These are phyloP conservation scores for Trichoderma pleuroti DNA, from an alignment of 2,329 filamentous ascomycete species.

Conservation along the genomic window DNA sequence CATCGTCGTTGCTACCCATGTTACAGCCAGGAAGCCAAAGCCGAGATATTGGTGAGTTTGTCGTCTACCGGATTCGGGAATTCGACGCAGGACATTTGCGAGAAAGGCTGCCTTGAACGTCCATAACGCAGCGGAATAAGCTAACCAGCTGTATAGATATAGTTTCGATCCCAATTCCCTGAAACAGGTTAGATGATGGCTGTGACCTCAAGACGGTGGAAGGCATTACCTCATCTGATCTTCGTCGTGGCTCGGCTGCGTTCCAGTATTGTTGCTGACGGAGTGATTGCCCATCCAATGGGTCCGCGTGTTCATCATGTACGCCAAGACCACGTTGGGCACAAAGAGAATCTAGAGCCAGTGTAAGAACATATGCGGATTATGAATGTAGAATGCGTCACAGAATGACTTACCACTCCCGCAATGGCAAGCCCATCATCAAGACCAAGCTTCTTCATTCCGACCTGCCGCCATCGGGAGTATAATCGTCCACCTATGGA, in stretches of 20 bases:
- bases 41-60: not conserved
- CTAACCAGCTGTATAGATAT: constrained; percentile 17
- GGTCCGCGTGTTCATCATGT: not conserved
- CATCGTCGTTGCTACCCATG: constrained; percentile 7
- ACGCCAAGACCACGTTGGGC: constrained; percentile 5
- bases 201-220: rapidly evolving
- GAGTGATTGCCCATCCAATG: constrained; percentile 14
- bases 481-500: not conserved
- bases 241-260: not conserved
- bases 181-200: not conserved
- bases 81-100: constrained; percentile 1
- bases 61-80: not conserved
- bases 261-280: not conserved
- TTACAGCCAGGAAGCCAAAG: constrained; percentile 6
- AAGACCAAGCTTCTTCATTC: not conserved
- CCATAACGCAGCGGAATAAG: constrained; percentile 17
- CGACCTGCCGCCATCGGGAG: not conserved
- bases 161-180: constrained; percentile 21
- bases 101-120: constrained; percentile 19
- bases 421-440: constrained; percentile 3
- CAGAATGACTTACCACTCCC: not conserved
- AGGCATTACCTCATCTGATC: not conserved
- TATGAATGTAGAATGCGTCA: not conserved
- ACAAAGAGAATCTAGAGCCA: not conserved
- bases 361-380: not conserved